Percentiles rank a stretch among this genome's conserved stretches.
These are phyloP conservation scores for Yarrowia sp. DNA, from an alignment of 805 yeast species.

Conservation along the genomic window DNA sequence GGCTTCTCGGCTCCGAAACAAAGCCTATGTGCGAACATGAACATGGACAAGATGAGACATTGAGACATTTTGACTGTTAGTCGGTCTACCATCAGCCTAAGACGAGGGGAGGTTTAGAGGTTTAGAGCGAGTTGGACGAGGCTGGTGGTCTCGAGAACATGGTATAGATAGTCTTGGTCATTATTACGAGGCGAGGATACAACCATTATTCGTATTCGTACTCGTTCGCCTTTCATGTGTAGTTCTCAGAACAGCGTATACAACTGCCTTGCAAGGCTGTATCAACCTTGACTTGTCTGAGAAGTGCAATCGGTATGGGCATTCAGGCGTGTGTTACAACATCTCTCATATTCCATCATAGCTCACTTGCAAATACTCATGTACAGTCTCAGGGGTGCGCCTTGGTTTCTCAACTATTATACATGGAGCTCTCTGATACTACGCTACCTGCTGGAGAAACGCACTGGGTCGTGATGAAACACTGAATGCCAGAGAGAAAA, in stretches of 20 bases:
- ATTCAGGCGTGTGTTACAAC: neutral
- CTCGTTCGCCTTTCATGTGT: too few species aligned
- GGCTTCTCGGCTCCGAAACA: neutral
- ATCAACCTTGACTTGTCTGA: neutral
- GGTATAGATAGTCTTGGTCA: too few species aligned
- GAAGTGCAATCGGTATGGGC: slow-evolving; percentile 1
- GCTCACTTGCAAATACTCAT: too few species aligned
- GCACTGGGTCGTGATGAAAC: slow-evolving; percentile 14
- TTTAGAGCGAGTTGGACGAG: too few species aligned
- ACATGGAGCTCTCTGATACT: too few species aligned
- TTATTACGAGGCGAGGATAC: too few species aligned
- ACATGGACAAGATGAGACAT: neutral
- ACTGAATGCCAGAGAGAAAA: neutral
- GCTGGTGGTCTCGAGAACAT: too few species aligned
- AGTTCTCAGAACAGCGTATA: too few species aligned
- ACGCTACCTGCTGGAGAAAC: slow-evolving; percentile 8
- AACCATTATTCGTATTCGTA: too few species aligned
- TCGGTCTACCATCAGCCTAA: too few species aligned
- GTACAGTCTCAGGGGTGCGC: slow-evolving; percentile 8
- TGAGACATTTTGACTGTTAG: neutral
- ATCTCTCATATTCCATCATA: too few species aligned
- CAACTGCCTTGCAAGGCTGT: neutral
- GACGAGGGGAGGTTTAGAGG: too few species aligned
- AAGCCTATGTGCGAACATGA: neutral
- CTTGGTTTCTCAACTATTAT: neutral